Percentiles rank a stretch among this genome's conserved stretches.
Evolutionary conservation across 176 grass and related monocot species (phyloP).

Genomic region (Saccharum officinarum): DNA sequence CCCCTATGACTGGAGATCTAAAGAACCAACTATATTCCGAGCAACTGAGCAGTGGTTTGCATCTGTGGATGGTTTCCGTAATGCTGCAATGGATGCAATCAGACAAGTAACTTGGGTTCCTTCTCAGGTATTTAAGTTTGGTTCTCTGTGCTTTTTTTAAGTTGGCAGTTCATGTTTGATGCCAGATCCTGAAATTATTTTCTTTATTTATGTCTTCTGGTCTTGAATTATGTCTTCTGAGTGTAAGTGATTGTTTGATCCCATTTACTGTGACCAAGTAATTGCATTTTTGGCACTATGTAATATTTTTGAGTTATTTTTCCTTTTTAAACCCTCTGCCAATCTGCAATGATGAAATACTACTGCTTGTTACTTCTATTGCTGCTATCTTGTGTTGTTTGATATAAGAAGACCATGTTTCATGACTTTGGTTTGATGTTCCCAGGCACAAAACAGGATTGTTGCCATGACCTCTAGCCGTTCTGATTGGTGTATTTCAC

Average conservation of each 20-base stretch:
- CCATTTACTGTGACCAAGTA: neutral
- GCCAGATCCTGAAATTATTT: neutral
- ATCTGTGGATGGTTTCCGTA: conserved; percentile 92
- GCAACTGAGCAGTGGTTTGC: conserved; percentile 99
- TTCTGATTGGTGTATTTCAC: conserved; percentile 99
- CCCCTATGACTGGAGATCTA: conserved; percentile 98
- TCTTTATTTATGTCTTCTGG: conserved; percentile 11
- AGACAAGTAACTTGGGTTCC: conserved; percentile 83
- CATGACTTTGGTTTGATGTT: conserved; percentile 24
- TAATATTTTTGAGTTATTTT: conserved; percentile 9
- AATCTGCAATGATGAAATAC: conserved; percentile 12
- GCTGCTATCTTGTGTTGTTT: conserved; percentile 17
- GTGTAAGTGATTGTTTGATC: conserved; percentile 20
- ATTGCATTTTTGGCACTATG: conserved; percentile 15
- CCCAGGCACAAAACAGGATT: conserved; percentile 94
- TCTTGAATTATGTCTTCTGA: conserved; percentile 13
- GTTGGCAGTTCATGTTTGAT: neutral
- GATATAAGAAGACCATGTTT: conserved; percentile 16
- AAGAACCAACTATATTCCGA: conserved; percentile 98
- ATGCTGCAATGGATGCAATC: conserved; percentile 97
- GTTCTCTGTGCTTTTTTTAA: neutral
- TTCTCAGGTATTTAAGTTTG: conserved; percentile 59
- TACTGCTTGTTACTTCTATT: conserved; percentile 14
- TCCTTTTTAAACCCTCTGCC: conserved; percentile 11
- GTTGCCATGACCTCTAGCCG: conserved; percentile 86